Evolutionary conservation across 495 filamentous ascomycete species (phyloP), one percentile per base, ranked within the genome.

Genomic region (Penicillium salamii): DNA sequence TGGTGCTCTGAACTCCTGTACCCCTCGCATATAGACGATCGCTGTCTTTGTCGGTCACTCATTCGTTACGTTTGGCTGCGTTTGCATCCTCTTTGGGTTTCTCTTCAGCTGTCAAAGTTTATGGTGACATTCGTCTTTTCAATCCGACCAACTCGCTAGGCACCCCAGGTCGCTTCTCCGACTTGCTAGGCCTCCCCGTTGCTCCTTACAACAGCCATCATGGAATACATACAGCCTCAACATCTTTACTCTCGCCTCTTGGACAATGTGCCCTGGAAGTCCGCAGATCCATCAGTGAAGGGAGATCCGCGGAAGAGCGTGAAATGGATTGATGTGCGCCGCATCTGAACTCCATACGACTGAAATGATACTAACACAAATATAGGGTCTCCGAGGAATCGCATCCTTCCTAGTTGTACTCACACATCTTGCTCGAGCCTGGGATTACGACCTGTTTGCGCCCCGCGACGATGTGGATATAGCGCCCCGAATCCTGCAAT

Each of bases 321-420:
- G 19, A 86, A 85, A 69, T 87, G 84, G 84, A 82, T 86, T 32
- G 84, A 87, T 78, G 82, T 84, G 69, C 58, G 80, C 73, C 4
- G 15, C 26, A 35, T 18, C 29, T 20, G 28, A 21, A 29, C 28
- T 29, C 20, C 20, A 34, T 15, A 34, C 3, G 42, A 18, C 13
- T 5, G 7, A 14, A 23, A 3, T 5, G 8, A 23, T n/a, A n/a
- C n/a, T 49, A 14, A 36, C 18, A 32, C 12, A 3, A 23, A 33
- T 0, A 24, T 87, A 86, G 82, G 84, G 84, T 29, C 73, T 88
- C 1, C 75, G 84, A 45, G 84, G 84, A 48, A 69, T 86, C 26
- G 83, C 82, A 7, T 86, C 84, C 0, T 73, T 85, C 45, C 67
- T 84, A 14, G 83, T 88, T 18, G 78, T 86, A 13, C 63, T 82